Percentiles rank a stretch among this genome's conserved stretches.
Conservation (phyloP, 176 grass and related monocot species). For the Chrysopogon serrulatus region DNA sequence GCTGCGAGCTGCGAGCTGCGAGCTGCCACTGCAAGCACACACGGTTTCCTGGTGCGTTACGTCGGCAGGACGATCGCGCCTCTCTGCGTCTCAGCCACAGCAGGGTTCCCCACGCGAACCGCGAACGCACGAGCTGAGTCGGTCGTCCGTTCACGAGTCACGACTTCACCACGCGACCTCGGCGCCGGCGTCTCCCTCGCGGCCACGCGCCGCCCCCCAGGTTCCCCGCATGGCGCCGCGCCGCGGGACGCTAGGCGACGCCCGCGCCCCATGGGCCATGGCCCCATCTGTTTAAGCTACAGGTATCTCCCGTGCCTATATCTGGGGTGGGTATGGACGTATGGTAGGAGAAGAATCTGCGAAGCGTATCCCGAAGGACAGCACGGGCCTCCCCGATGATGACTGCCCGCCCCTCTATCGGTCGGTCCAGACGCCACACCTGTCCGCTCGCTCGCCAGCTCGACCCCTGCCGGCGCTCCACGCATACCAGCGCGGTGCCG, state of each 20-base stretch:
- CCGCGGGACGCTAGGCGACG: neutral
- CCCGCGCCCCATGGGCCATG: neutral
- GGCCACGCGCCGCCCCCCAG: neutral
- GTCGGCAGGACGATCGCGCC: neutral
- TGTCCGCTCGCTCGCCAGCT: slow-evolving; percentile 21
- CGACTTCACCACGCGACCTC: neutral
- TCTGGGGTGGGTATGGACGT: too few relatives aligned
- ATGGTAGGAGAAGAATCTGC: neutral
- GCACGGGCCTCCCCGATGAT: neutral
- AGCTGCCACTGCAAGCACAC: neutral
- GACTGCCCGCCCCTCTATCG: neutral
- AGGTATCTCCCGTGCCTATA: too few relatives aligned
- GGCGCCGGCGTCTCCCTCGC: neutral
- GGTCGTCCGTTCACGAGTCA: neutral
- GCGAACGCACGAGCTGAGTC: neutral
- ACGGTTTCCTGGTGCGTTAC: neutral
- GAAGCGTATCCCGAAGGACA: neutral
- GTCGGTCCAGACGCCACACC: neutral
- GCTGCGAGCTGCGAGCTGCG: neutral
- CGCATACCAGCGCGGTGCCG: neutral
- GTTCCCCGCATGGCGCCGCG: neutral
- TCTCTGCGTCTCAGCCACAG: neutral
- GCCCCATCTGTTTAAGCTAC: slow-evolving; percentile 1
- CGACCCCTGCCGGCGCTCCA: neutral
- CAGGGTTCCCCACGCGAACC: neutral